phyloP scores from a whole-genome alignment of 1,139 yeast genomes.

The Suhomyces terraborum region DNA sequence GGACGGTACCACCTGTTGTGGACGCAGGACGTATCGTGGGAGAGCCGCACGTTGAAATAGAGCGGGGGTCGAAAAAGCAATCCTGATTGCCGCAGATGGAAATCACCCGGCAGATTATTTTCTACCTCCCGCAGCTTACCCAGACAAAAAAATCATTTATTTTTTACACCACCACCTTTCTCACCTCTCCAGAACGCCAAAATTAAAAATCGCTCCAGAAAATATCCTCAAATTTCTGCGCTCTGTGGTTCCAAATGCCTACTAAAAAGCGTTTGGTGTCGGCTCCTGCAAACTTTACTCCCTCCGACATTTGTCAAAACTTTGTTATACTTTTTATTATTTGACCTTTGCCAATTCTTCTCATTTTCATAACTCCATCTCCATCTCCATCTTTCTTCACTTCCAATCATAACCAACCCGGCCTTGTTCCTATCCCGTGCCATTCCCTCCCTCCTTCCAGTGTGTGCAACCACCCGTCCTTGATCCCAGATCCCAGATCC shows the following conservation, averaged over 20 bases:
- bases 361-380: constrained; percentile 5
- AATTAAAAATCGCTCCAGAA: constrained; percentile 1
- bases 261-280: constrained; percentile 11
- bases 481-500: too few species aligned
- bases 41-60: constrained; percentile 1
- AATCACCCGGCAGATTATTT: constrained; percentile 1
- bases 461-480: too few species aligned
- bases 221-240: constrained; percentile 4
- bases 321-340: constrained; percentile 12
- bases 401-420: constrained; percentile 2
- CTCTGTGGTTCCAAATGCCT: constrained; percentile 10
- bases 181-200: neutral
- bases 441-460: neutral
- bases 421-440: neutral
- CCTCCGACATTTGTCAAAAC: constrained; percentile 12
- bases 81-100: neutral
- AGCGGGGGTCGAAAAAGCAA: constrained; percentile 4
- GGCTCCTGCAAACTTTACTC: constrained; percentile 10
- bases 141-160: constrained; percentile 2
- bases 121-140: neutral
- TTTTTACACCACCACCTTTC: neutral
- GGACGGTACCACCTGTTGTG: too few species aligned
- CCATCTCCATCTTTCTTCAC: constrained; percentile 1
- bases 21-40: constrained; percentile 1
- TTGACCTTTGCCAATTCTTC: constrained; percentile 11